Percentiles rank a stretch among this genome's conserved stretches.
These are phyloP conservation scores for Lactarius deliciosus DNA, from an alignment of 768 basidiomycete species.

Conservation along the genomic window DNA sequence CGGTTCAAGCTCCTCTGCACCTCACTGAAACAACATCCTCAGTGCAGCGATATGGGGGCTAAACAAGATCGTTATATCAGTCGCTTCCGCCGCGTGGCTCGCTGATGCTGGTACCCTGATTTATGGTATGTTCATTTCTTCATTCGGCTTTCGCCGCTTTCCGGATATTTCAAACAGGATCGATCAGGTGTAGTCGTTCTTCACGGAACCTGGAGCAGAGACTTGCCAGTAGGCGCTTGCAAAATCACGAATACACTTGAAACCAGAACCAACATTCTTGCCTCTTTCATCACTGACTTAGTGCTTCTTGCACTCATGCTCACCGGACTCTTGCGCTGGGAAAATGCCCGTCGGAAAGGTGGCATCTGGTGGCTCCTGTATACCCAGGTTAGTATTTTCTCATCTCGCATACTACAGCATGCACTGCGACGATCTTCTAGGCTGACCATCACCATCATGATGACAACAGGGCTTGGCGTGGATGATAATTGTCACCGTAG, in stretches of 20 bases:
- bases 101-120: neutral
- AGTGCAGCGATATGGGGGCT: conserved; percentile 15
- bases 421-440: neutral
- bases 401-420: neutral
- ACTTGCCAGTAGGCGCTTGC: neutral
- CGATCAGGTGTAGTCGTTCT: neutral
- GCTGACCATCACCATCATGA: neutral
- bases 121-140: conserved; percentile 1
- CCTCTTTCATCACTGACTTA: conserved; percentile 1
- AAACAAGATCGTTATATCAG: conserved; percentile 4
- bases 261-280: neutral
- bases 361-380: conserved; percentile 14
- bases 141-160: neutral
- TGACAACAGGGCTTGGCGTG: conserved; percentile 3
- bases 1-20: neutral
- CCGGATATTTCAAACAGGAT: neutral
- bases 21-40: neutral
- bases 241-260: neutral
- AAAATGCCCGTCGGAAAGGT: neutral
- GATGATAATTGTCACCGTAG: conserved; percentile 1
- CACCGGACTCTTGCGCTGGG: conserved; percentile 14
- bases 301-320: conserved; percentile 11
- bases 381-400: neutral
- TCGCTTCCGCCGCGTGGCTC: neutral
- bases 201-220: neutral